Base-by-base conservation (phyloP, 2,329 filamentous ascomycete genomes). In the Rhynchosporium secalis region DNA sequence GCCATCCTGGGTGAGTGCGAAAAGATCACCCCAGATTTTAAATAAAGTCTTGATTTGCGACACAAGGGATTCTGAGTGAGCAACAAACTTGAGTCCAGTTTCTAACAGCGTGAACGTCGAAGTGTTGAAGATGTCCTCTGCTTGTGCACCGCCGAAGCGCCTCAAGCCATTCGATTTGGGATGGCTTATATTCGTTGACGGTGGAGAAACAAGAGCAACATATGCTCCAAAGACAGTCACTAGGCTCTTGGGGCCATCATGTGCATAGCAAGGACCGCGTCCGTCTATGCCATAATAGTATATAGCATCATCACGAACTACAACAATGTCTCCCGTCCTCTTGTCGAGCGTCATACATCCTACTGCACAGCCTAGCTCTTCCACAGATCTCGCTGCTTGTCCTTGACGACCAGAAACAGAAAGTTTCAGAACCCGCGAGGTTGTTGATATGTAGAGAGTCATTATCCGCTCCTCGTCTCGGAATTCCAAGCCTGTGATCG, bases 251-350 rank as follows among this genome's bases (percentile, higher is more conserved):
- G 90, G 87, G 4, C 91, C 90, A 74, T 99, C 94, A 73, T 96
- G 98, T 0, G 92, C 92, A 75, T 91, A 93, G 46, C 92, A 94
- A 0, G 92, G 89, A 0, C 92, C 92, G 63, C 93, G 86, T 0
- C 94, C 94, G 62, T 95, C 90, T 0, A 89, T 78, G 0, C 89
- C 90, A 76, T 98, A 99, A 63, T 91, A 93, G 77, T 98, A 98
- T 59, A 99, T 89, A 7, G 94, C 95, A 82, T 99, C 96, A 69
- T 97, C 92, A 64, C 95, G 83, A 0, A 89, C 95, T n/a, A 99
- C 89, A 3, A 99, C 85, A 26, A 99, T 87, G 67, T 97, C 91
- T 4, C 90, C 91, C 0, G 87, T 90, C 65, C 84, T 83, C 64
- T 84, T 86, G 74, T 97, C 92, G 12, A 94, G 82, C 0, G 92